Evolutionary conservation across 106 monocot genomes (phyloP).

Genomic region (Acorus calamus): DNA sequence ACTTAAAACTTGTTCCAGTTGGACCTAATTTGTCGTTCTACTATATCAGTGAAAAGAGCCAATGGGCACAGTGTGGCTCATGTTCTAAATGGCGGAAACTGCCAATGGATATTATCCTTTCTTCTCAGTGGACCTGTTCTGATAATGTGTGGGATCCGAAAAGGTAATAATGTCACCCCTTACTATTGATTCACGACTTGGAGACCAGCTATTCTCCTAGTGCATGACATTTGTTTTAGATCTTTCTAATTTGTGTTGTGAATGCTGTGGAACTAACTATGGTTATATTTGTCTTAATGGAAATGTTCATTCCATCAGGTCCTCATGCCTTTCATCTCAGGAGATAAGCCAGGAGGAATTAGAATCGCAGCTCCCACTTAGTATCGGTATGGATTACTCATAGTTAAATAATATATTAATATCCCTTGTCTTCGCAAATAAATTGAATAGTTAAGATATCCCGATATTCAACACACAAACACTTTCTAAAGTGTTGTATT

Average conservation of each 20-base stretch:
- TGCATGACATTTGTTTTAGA: neutral
- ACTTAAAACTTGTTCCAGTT: too few relatives aligned
- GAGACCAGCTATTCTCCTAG: neutral
- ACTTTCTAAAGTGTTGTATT: too few relatives aligned
- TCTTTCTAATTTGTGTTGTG: neutral
- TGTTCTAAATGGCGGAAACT: conserved; percentile 74
- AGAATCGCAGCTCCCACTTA: conserved; percentile 42
- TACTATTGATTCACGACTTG: neutral
- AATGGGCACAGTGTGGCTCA: conserved; percentile 84
- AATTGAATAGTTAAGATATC: too few relatives aligned
- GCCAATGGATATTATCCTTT: conserved; percentile 53
- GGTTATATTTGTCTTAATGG: too few relatives aligned
- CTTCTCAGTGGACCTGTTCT: conserved; percentile 61
- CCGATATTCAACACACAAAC: too few relatives aligned
- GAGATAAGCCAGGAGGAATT: conserved; percentile 52
- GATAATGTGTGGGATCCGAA: conserved; percentile 73
- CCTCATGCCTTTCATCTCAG: conserved; percentile 53
- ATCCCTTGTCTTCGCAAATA: too few relatives aligned
- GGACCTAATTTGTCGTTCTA: too few relatives aligned
- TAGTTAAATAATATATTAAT: too few relatives aligned
- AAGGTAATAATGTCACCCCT: conserved; percentile 29
- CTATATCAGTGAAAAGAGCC: conserved; percentile 35
- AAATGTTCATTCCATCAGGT: conserved; percentile 20
- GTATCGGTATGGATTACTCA: conserved; percentile 30
- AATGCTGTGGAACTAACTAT: too few relatives aligned